Evolutionary conservation across 768 basidiomycete species (phyloP), one percentile per base, ranked within the genome.

Genomic region (Tubosaeta sp.): DNA sequence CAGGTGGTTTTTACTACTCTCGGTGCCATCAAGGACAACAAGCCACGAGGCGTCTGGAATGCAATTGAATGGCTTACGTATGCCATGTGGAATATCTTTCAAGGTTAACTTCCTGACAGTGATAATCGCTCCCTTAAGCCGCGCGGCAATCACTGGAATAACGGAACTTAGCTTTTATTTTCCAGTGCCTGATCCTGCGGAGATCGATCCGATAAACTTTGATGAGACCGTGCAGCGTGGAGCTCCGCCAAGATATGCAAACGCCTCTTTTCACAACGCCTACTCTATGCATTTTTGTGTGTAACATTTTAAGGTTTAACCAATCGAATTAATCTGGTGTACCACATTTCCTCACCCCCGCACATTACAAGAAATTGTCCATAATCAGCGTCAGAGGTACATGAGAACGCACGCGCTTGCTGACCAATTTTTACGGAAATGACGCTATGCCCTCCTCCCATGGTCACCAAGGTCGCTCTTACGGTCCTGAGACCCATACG

Each of bases 391-490:
- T 47, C 24, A 48, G 24, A 9, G 51, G 54, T 21, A 47, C 45
- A 57, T 56, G 55, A 54, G 55, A 66, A 59, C 39, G 42, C 53
- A 52, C 45, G 58, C 54, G 49, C 50, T 22, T 47, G 44, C 53
- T 61, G 46, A 51, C 51, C 46, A 54, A 51, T 39, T 29, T 48
- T 63, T 58, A 60, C 57, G 56, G 36, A 62, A 55, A 41, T 42
- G 43, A 53, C 27, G 39, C 58, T 60, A 70, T 22, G 56, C 65
- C 54, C 67, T 64, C 57, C 67, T 69, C 50, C 58, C 63, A 56
- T 70, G 67, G 55, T 68, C 67, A 21, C 64, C 69, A 39, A 70
- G 63, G 32, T 68, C 67, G 46, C 66, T 67, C 53, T 64, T 59
- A 34, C 67, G 69, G 6, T 68, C 67, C 60, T 68, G 67, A 46